These are phyloP conservation scores for Penicillium desertorum DNA, from an alignment of 495 filamentous ascomycete species.

Conservation along the genomic window DNA sequence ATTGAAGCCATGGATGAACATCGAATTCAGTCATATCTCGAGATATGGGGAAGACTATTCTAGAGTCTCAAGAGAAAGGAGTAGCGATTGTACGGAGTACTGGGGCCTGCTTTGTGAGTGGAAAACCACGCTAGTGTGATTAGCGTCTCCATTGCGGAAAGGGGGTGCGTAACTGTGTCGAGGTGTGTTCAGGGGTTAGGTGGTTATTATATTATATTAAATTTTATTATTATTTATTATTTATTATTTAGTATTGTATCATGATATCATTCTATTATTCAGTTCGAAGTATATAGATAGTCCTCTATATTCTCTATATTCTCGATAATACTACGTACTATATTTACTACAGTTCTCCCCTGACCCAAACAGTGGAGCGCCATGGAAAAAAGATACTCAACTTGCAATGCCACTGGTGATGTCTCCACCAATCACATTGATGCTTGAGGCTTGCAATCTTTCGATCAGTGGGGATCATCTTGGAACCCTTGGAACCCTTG, in stretches of 20 bases:
- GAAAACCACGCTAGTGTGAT: constrained; percentile 15
- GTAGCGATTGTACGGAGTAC: not conserved
- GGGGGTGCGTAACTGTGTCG: constrained; percentile 25
- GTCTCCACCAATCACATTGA: constrained; percentile 8
- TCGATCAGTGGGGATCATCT: not conserved
- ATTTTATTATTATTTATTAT: too few relatives aligned
- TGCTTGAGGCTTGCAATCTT: constrained; percentile 3
- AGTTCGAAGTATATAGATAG: too few relatives aligned
- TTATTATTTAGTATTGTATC: not conserved
- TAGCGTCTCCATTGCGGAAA: constrained; percentile 29
- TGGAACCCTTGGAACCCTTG: too few relatives aligned
- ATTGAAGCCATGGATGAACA: constrained; percentile 26
- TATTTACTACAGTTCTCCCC: not conserved
- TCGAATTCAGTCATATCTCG: constrained; percentile 16
- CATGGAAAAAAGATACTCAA: not conserved
- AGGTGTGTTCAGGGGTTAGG: constrained; percentile 22
- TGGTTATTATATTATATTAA: not conserved
- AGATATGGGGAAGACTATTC: constrained; percentile 6
- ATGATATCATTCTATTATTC: too few relatives aligned
- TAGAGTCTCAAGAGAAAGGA: constrained; percentile 1
- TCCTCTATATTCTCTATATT: too few relatives aligned
- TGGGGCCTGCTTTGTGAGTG: not conserved
- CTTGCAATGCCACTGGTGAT: constrained; percentile 13
- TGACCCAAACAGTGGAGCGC: constrained; percentile 3
- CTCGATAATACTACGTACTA: not conserved